Conservation (phyloP, 208 protist species). For the Leishmania amazonensis region DNA sequence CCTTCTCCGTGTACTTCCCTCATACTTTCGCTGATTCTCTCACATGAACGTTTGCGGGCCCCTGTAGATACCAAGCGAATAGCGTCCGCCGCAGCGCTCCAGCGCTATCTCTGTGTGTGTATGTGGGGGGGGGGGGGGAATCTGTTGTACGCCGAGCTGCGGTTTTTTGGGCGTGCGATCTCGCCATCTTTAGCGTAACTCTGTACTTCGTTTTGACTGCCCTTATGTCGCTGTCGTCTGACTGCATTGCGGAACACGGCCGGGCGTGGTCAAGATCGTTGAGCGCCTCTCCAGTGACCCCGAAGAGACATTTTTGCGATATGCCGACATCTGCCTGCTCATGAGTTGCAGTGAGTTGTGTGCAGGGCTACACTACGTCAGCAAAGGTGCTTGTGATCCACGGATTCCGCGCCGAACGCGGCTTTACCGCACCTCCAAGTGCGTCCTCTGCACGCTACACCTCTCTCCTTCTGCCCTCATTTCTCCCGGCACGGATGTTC, state of each 20-base stretch:
- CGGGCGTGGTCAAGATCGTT: background rate
- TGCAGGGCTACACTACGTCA: background rate
- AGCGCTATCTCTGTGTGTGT: background rate
- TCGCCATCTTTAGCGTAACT: background rate
- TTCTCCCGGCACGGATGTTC: background rate
- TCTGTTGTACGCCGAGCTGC: background rate
- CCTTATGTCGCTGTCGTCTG: background rate
- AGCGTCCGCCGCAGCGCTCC: background rate
- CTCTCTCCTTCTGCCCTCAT: background rate
- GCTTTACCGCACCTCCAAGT: background rate
- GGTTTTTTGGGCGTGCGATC: background rate
- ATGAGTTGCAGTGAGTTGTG: background rate
- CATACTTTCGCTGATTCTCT: too few species aligned
- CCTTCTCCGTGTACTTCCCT: background rate
- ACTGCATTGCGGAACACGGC: background rate
- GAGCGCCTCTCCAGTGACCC: too few species aligned
- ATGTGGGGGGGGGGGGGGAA: background rate
- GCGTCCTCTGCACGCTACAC: background rate
- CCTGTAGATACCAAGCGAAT: too few species aligned
- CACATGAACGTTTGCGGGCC: background rate
- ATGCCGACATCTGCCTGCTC: background rate
- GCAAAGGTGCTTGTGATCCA: too few species aligned
- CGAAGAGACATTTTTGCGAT: background rate
- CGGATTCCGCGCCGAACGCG: background rate
- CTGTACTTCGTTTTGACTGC: too few species aligned